Base-by-base conservation (phyloP, 768 basidiomycete species). In the Amanita rimosa region DNA sequence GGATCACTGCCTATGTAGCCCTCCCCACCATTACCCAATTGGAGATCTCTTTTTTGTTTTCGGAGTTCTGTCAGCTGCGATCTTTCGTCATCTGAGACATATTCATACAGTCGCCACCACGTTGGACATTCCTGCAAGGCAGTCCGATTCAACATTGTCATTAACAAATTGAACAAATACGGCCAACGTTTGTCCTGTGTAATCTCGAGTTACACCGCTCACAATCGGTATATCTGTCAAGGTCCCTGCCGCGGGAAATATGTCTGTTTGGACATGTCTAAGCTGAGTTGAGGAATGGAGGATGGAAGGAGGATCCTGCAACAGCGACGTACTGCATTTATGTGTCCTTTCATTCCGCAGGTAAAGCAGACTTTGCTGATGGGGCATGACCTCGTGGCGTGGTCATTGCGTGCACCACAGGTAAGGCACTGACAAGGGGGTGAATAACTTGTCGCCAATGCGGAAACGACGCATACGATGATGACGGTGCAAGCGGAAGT, bases 271-370 rank as follows among this genome's bases (percentile, higher is more conserved):
- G 84, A 59, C 85, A 89, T n/a, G 72, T 75, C 83, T 86, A 56
- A 33, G 41, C 44, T 6, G 14, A 46, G 47, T 40, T 46, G n/a
- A 57, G 34, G 31, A 13, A 11, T 42, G 24, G 31, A 48, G 14
- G 10, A 24, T 36, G 27, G 38, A 21, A 13, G 36, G 43, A 33
- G 22, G 17, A 7, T 13, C 39, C 21, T 21, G 4, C 31, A 2
- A 10, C 19, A 16, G 41, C 35, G 34, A 62, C 74, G 43, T 54
- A 85, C 87, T 49, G 67, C 71, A 54, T 74, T 85, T 48, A 88
- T 76, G 58, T 89, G 87, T 1, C 88, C 88, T 59, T 84, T 85
- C 84, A 87, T 86, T 13, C 84, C 84, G 55, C 88, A 91, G 3
- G 70, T 74, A 57, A 78, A 90, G 57, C 88, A 91, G 0, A 75